These are phyloP conservation scores for Phytophthora idaei DNA, from an alignment of 352 stramenopile genomes.

Conservation along the genomic window DNA sequence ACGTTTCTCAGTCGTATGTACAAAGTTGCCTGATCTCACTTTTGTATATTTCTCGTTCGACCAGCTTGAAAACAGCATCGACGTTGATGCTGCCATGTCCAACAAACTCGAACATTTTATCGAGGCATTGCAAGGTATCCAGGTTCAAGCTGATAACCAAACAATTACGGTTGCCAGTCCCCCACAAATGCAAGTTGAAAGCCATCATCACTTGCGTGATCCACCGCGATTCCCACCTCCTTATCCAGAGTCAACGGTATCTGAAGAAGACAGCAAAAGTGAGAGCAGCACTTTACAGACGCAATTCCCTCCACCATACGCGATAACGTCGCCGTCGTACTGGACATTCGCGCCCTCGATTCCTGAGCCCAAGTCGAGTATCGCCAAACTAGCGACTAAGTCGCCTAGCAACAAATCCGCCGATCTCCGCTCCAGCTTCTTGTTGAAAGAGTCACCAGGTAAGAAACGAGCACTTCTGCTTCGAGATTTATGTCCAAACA, in stretches of 20 bases:
- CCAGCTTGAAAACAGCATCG: slow-evolving; percentile 38
- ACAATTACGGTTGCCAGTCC: background rate
- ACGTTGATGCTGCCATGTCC: slow-evolving; percentile 32
- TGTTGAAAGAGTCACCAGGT: slow-evolving; percentile 26
- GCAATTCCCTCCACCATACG: slow-evolving; percentile 45
- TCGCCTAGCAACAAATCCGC: slow-evolving; percentile 19
- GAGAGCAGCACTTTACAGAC: slow-evolving; percentile 13
- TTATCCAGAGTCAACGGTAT: slow-evolving; percentile 40
- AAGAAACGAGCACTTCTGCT: background rate
- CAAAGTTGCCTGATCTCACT: background rate
- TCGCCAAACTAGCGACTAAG: slow-evolving; percentile 27
- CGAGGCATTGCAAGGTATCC: slow-evolving; percentile 33
- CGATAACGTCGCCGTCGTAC: slow-evolving; percentile 35
- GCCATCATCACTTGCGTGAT: background rate
- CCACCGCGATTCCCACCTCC: slow-evolving; percentile 39
- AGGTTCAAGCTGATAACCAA: slow-evolving; percentile 8
- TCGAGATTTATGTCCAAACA: background rate
- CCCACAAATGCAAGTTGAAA: background rate
- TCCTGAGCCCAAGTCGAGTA: slow-evolving; percentile 29
- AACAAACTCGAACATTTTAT: slow-evolving; percentile 46
- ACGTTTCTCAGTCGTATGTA: slow-evolving; percentile 2
- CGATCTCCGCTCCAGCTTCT: slow-evolving; percentile 24
- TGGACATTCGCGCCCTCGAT: slow-evolving; percentile 37
- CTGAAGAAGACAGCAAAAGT: slow-evolving; percentile 14
- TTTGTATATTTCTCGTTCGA: background rate